Evolutionary conservation across 192 early-diverging fungal genomes (phyloP).

Genomic region (Phlyctochytrium planicorne): DNA sequence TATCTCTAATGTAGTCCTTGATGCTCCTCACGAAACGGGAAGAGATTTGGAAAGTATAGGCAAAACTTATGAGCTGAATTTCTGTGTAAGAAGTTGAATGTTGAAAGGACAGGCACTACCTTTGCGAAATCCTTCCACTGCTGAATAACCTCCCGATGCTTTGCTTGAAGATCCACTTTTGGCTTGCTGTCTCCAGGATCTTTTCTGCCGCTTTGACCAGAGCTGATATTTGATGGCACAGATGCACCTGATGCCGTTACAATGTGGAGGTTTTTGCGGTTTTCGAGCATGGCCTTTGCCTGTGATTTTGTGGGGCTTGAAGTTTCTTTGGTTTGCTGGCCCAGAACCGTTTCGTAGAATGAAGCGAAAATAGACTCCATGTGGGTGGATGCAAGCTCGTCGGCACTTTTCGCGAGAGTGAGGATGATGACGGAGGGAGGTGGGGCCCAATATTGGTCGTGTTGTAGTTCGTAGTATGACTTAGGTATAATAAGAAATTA

Average conservation of each 20-base stretch:
- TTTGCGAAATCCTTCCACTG: constrained; percentile 20
- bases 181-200: neutral
- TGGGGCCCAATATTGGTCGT: neutral
- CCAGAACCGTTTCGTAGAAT: constrained; percentile 19
- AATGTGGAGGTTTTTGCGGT: constrained; percentile 14
- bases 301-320: neutral
- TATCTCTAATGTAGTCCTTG: neutral
- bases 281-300: neutral
- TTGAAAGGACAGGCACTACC: too few species aligned
- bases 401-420: neutral
- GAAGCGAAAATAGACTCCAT: constrained; percentile 9
- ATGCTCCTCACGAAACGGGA: neutral
- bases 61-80: too few species aligned
- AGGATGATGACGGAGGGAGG: neutral
- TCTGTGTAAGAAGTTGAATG: too few species aligned
- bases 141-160: constrained; percentile 13
- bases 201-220: neutral
- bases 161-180: constrained; percentile 4
- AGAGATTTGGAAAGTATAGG: too few species aligned
- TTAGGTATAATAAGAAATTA: neutral
- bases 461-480: neutral
- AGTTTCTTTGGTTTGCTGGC: neutral
- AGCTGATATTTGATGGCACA: neutral
- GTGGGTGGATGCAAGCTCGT: neutral
- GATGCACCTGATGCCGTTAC: constrained; percentile 26